These are phyloP conservation scores for Crithidia thermophila DNA, from an alignment of 208 protist genomes.

Conservation along the genomic window DNA sequence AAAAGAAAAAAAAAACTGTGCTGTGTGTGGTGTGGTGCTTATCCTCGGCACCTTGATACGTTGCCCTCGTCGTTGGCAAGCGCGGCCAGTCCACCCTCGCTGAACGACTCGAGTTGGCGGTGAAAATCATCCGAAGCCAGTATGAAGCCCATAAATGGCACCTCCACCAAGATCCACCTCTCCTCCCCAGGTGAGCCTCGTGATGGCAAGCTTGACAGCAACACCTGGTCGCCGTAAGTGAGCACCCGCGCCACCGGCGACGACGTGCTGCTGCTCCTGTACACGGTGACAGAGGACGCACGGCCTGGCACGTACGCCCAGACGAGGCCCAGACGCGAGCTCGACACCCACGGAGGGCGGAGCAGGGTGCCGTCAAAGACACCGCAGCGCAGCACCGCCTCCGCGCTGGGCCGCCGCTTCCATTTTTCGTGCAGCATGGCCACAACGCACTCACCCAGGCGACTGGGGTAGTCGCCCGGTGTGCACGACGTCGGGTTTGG, in stretches of 20 bases:
- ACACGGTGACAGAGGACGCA: conserved; percentile 32
- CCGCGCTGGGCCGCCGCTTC: conserved; percentile 43
- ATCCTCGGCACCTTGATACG: too few species aligned
- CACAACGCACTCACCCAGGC: conserved; percentile 66
- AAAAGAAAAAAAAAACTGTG: too few species aligned
- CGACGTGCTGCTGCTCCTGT: conserved; percentile 23
- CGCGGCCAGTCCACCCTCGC: background rate
- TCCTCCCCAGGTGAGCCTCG: background rate
- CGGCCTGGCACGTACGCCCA: conserved; percentile 44
- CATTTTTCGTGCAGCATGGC: conserved; percentile 63
- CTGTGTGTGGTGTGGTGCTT: too few species aligned
- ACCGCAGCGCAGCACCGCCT: conserved; percentile 44
- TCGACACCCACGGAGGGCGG: conserved; percentile 41
- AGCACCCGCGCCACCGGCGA: conserved; percentile 26
- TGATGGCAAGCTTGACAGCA: background rate
- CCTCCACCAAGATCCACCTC: conserved; percentile 46
- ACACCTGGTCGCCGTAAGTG: conserved; percentile 45
- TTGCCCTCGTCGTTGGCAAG: too few species aligned
- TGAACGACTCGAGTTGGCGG: conserved; percentile 5
- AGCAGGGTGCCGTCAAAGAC: conserved; percentile 41
- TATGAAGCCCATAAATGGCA: conserved; percentile 45
- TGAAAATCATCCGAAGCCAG: background rate
- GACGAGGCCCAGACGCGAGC: conserved; percentile 10
- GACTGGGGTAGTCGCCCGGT: conserved; percentile 32
- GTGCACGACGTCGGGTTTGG: conserved; percentile 40